A percentile compares a stretch with the other conserved stretches of the same genome.
Evolutionary conservation across 2,329 filamentous ascomycete genomes (phyloP).

Genomic region (Fusarium sp.): DNA sequence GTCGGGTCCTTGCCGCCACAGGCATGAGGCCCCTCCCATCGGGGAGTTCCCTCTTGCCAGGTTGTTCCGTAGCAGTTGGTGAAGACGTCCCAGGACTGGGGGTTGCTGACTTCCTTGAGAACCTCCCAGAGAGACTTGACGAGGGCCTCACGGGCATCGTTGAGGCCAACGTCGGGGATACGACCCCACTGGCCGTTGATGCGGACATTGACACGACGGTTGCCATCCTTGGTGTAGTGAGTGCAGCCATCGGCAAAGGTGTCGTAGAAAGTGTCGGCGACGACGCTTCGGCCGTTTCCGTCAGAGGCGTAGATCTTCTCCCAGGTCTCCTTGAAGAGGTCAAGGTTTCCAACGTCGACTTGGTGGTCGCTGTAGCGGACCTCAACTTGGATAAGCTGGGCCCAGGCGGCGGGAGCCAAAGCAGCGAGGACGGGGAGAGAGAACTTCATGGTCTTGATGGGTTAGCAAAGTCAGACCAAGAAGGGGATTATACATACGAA

Average conservation of each 20-base stretch:
- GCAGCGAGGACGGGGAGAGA: not conserved
- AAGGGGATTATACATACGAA: not conserved
- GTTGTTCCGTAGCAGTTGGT: not conserved
- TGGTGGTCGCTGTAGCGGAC: not conserved
- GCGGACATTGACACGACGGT: not conserved
- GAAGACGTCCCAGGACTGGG: not conserved
- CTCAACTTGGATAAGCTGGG: not conserved
- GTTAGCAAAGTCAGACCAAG: not conserved
- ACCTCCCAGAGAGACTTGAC: not conserved
- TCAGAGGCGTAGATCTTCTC: not conserved
- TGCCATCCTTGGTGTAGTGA: not conserved
- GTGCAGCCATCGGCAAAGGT: not conserved
- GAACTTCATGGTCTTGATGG: not conserved
- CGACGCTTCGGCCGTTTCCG: not conserved
- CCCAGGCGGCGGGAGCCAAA: not conserved
- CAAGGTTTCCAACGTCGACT: not conserved
- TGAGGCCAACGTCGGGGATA: not conserved
- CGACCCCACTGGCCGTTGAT: not conserved
- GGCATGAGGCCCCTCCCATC: not conserved
- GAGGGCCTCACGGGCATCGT: not conserved
- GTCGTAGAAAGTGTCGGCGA: not conserved
- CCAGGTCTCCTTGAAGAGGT: not conserved
- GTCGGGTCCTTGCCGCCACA: not conserved
- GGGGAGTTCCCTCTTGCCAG: not conserved
- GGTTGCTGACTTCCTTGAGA: not conserved